Evolutionary conservation across 345 rosid species (phyloP).

Genomic region (Citrus reticulata): DNA sequence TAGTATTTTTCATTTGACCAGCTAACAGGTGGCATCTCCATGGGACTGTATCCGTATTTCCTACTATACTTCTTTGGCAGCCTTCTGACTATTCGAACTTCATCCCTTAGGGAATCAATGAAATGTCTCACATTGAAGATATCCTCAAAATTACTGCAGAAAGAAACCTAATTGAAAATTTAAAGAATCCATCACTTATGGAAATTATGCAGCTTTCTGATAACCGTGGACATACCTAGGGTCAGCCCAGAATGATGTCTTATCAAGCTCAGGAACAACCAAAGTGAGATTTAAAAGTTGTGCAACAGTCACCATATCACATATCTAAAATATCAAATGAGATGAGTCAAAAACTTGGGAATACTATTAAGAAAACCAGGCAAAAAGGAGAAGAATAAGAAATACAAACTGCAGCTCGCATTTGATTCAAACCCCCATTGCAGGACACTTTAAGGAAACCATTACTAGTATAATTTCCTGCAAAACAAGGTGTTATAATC

Average conservation of each 20-base stretch:
- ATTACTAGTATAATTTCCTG: slow-evolving; percentile 81
- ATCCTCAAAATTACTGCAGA: slow-evolving; percentile 91
- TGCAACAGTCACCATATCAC: slow-evolving; percentile 90
- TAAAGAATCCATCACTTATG: neutral
- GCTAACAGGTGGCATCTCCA: slow-evolving; percentile 88
- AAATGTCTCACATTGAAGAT: slow-evolving; percentile 87
- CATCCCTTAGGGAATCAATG: slow-evolving; percentile 91
- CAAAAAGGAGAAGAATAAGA: slow-evolving; percentile 21
- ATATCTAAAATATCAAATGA: slow-evolving; percentile 52
- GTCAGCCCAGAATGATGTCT: slow-evolving; percentile 97
- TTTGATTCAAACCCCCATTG: slow-evolving; percentile 94
- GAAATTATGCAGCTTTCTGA: neutral
- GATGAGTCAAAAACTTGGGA: slow-evolving; percentile 14
- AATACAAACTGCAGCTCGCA: slow-evolving; percentile 85
- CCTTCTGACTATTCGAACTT: slow-evolving; percentile 76
- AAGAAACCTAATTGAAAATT: slow-evolving; percentile 15
- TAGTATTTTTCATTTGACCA: slow-evolving; percentile 95
- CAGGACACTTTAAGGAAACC: slow-evolving; percentile 85
- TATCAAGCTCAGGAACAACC: slow-evolving; percentile 96
- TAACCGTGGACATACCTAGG: slow-evolving; percentile 55
- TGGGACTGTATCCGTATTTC: slow-evolving; percentile 57
- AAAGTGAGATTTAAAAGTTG: slow-evolving; percentile 89
- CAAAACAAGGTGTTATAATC: slow-evolving; percentile 7
- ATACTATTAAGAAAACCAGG: slow-evolving; percentile 9
- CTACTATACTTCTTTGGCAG: slow-evolving; percentile 66